Percentiles rank a stretch among this genome's conserved stretches.
phyloP scores from a whole-genome alignment of 495 filamentous ascomycete genomes.

The Hypoxylon lienhwacheense region DNA sequence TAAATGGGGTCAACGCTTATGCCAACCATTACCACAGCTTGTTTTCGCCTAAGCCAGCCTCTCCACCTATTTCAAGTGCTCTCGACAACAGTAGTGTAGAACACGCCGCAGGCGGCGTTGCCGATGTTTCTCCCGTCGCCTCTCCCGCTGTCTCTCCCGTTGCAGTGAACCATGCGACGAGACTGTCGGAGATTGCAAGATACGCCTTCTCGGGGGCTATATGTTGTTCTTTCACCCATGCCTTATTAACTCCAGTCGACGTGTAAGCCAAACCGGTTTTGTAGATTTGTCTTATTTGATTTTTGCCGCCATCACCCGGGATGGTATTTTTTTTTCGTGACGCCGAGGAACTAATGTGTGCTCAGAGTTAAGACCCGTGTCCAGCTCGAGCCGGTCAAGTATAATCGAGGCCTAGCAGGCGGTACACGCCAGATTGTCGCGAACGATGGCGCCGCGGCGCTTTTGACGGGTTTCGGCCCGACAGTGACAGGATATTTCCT shows the following conservation, averaged over 20 bases:
- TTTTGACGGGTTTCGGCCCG: slow-evolving; percentile 71
- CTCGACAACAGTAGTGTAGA: slow-evolving; percentile 30
- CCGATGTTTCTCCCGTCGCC: slow-evolving; percentile 20
- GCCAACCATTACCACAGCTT: slow-evolving; percentile 26
- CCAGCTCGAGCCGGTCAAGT: slow-evolving; percentile 69
- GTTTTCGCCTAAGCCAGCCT: slow-evolving; percentile 17
- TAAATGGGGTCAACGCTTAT: slow-evolving; percentile 32
- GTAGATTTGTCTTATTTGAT: too few species aligned
- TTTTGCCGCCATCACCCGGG: slow-evolving; percentile 7
- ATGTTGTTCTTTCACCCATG: slow-evolving; percentile 85
- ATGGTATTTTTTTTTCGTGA: slow-evolving; percentile 1
- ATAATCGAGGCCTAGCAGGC: slow-evolving; percentile 72
- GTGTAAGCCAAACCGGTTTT: slow-evolving; percentile 63
- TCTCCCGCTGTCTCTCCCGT: slow-evolving; percentile 20
- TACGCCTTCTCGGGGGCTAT: slow-evolving; percentile 82
- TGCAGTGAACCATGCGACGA: slow-evolving; percentile 14
- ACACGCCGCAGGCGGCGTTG: slow-evolving; percentile 25
- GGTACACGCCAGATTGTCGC: slow-evolving; percentile 68
- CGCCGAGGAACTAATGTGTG: slow-evolving; percentile 25
- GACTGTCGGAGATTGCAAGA: slow-evolving; percentile 45
- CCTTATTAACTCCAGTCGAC: slow-evolving; percentile 79
- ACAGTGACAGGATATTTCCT: slow-evolving; percentile 75
- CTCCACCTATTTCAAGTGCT: slow-evolving; percentile 18
- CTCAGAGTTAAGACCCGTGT: slow-evolving; percentile 73
- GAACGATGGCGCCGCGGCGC: slow-evolving; percentile 68